Evolutionary conservation across 345 rosid species (phyloP).

Genomic region (Clarkia xantiana): DNA sequence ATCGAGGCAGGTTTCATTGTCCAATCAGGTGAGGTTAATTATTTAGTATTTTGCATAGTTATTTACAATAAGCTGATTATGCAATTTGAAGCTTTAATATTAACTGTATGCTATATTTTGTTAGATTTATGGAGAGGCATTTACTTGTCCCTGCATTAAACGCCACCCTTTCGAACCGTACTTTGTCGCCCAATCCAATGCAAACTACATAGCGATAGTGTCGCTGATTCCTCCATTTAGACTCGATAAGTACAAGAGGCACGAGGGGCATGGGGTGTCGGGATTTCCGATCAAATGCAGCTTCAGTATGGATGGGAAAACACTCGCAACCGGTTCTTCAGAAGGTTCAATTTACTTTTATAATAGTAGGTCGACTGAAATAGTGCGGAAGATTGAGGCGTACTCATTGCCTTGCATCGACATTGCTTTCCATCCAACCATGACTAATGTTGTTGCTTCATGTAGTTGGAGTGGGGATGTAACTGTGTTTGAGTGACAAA

Average conservation of each 20-base stretch:
- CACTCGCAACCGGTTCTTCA: slow-evolving; percentile 59
- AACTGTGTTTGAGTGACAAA: slow-evolving; percentile 22
- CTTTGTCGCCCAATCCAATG: slow-evolving; percentile 75
- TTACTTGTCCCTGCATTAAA: slow-evolving; percentile 62
- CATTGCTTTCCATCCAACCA: slow-evolving; percentile 48
- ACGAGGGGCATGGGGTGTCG: slow-evolving; percentile 57
- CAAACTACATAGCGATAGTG: slow-evolving; percentile 80
- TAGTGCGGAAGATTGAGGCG: slow-evolving; percentile 44
- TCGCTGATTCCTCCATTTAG: slow-evolving; percentile 61
- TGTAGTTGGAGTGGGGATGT: slow-evolving; percentile 75
- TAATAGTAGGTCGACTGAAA: slow-evolving; percentile 30
- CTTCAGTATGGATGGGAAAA: slow-evolving; percentile 62
- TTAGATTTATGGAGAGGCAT: slow-evolving; percentile 81
- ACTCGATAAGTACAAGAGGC: slow-evolving; percentile 67
- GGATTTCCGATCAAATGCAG: slow-evolving; percentile 78
- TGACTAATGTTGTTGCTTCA: slow-evolving; percentile 48
- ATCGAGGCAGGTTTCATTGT: slow-evolving; percentile 52
- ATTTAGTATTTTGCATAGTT: no score
- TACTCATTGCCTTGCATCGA: slow-evolving; percentile 57
- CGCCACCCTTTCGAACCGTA: slow-evolving; percentile 49
- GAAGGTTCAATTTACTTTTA: slow-evolving; percentile 57
- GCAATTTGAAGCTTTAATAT: no score
- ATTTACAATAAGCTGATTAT: no score
- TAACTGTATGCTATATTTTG: background rate
- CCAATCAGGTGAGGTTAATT: slow-evolving; percentile 53